These are phyloP conservation scores for Yamadazyma philogaea DNA, from an alignment of 805 yeast species.

Conservation along the genomic window DNA sequence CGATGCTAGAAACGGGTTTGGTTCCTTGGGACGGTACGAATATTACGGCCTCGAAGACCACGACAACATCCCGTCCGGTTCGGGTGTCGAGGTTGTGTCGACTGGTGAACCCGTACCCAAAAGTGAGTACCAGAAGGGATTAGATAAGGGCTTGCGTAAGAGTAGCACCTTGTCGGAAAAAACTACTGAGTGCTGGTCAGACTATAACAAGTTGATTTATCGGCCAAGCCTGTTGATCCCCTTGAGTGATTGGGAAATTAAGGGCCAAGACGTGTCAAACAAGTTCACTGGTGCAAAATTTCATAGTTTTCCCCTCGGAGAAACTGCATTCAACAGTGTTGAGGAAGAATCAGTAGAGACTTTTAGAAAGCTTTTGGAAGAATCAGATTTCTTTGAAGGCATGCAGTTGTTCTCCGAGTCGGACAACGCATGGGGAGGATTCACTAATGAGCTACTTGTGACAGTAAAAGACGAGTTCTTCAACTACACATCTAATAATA, in stretches of 20 bases:
- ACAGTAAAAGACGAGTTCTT: slow-evolving; percentile 68
- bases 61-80: background rate
- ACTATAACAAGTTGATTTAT: slow-evolving; percentile 65
- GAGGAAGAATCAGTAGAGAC: slow-evolving; percentile 42
- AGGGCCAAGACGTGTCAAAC: slow-evolving; percentile 18
- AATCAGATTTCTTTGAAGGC: slow-evolving; percentile 73
- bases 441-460: slow-evolving; percentile 49
- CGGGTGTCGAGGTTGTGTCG: slow-evolving; percentile 21
- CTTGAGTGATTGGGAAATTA: slow-evolving; percentile 57
- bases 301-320: slow-evolving; percentile 53
- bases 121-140: slow-evolving; percentile 59
- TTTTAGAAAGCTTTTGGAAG: slow-evolving; percentile 65
- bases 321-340: slow-evolving; percentile 49
- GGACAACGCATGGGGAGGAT: slow-evolving; percentile 86
- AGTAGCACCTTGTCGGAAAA: slow-evolving; percentile 28
- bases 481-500: slow-evolving; percentile 32
- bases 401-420: slow-evolving; percentile 65
- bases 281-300: slow-evolving; percentile 40
- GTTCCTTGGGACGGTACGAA: slow-evolving; percentile 58
- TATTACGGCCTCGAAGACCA: slow-evolving; percentile 27
- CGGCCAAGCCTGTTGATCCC: slow-evolving; percentile 57
- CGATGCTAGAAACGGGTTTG: slow-evolving; percentile 77
- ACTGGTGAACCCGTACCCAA: slow-evolving; percentile 39
- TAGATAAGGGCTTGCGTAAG: slow-evolving; percentile 48
- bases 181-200: slow-evolving; percentile 73